Evolutionary conservation across 2,329 filamentous ascomycete species (phyloP).

Genomic region (Cladosporium austrohemisphaericum): DNA sequence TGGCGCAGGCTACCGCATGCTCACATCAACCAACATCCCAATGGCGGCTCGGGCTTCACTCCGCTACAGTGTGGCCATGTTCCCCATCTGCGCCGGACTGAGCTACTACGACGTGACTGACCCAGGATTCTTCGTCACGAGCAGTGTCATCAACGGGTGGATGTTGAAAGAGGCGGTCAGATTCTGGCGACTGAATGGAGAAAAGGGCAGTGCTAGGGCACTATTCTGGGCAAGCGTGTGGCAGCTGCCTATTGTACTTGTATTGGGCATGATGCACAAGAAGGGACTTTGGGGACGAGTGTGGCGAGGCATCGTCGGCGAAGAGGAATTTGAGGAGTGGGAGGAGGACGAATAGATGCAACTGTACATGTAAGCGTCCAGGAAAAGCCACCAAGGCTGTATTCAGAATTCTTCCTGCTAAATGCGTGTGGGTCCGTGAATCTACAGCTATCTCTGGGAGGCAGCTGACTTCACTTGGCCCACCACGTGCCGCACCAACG

Average conservation of each 20-base stretch:
- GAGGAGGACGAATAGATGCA: conserved; percentile 47
- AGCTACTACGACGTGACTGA: conserved; percentile 80
- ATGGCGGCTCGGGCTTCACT: conserved; percentile 83
- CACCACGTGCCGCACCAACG: too few species aligned
- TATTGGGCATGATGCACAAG: conserved; percentile 87
- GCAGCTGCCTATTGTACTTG: conserved; percentile 87
- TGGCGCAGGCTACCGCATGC: conserved; percentile 63
- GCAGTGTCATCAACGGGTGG: conserved; percentile 80
- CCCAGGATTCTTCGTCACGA: conserved; percentile 77
- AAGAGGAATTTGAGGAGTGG: conserved; percentile 53
- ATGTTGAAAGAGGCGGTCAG: conserved; percentile 71
- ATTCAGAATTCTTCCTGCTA: neutral
- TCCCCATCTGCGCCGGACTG: conserved; percentile 78
- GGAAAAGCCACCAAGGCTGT: neutral
- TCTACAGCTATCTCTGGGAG: neutral
- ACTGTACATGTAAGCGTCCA: conserved; percentile 9
- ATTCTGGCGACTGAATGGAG: conserved; percentile 77
- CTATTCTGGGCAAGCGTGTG: conserved; percentile 98
- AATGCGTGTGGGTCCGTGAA: too few species aligned
- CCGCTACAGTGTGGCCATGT: conserved; percentile 78
- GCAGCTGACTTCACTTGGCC: neutral
- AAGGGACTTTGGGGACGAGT: conserved; percentile 84
- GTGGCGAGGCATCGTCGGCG: conserved; percentile 62
- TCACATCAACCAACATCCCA: conserved; percentile 81
- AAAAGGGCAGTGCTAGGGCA: conserved; percentile 73